phyloP scores from a whole-genome alignment of 306 rosid species.

The Ormosia emarginata region DNA sequence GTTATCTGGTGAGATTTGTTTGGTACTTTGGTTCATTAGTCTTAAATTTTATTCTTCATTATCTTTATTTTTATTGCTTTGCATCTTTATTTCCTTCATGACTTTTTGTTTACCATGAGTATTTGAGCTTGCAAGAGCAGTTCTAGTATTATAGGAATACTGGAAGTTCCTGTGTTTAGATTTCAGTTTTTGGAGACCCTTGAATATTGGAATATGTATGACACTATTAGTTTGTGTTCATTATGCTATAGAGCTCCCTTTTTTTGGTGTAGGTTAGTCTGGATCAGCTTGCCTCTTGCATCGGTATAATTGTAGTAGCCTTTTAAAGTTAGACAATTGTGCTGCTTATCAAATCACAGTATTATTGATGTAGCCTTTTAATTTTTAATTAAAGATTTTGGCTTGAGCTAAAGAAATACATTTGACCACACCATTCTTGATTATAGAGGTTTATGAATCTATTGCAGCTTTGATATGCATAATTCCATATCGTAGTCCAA shows the following conservation, averaged over 20 bases:
- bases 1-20: constrained; percentile 45
- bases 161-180: not conserved
- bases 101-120: not conserved
- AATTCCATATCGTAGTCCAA: not conserved
- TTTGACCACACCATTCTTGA: not conserved
- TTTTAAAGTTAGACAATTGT: not conserved
- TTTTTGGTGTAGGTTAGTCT: not conserved
- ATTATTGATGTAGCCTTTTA: not conserved
- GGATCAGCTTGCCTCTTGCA: not conserved
- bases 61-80: not conserved
- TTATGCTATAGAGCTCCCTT: not conserved
- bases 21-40: not conserved
- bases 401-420: not conserved
- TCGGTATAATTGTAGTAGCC: not conserved
- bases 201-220: not conserved
- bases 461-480: not conserved
- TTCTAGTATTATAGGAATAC: not conserved
- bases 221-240: not conserved
- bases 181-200: not conserved
- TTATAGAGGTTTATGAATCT: not conserved
- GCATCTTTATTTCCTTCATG: not conserved
- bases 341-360: not conserved
- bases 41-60: not conserved
- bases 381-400: not conserved
- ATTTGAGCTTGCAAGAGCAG: not conserved